Evolutionary conservation across 2,329 filamentous ascomycete species (phyloP).

Genomic region (Aureobasidium sp.): DNA sequence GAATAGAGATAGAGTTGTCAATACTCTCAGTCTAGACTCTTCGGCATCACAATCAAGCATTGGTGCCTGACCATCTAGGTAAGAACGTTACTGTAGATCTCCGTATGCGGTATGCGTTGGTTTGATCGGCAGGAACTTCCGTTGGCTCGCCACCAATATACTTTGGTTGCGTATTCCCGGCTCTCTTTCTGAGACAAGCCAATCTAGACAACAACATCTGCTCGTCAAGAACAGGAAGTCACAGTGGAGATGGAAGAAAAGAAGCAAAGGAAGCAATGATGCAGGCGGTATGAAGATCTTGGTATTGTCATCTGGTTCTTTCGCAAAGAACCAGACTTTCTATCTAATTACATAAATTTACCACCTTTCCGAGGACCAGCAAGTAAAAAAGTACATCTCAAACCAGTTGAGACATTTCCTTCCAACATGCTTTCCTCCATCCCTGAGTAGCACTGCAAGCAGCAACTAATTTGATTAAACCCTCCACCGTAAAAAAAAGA

Average conservation of each 20-base stretch:
- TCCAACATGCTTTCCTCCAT: not conserved
- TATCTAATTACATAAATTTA: conserved; percentile 4
- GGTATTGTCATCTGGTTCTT: not conserved
- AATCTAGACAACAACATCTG: not conserved
- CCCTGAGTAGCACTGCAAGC: not conserved
- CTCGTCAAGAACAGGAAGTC: not conserved
- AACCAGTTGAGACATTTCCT: not conserved
- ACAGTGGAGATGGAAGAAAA: not conserved
- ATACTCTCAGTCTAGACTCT: not conserved
- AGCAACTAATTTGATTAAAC: not conserved
- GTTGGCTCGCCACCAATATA: not conserved
- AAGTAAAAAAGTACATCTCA: not conserved
- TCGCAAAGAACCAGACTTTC: not conserved
- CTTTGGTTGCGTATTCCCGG: not conserved
- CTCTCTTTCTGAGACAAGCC: not conserved
- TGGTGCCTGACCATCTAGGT: not conserved
- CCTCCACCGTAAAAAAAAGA: not conserved
- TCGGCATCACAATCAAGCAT: not conserved
- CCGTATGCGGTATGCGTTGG: not conserved
- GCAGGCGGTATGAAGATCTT: not conserved
- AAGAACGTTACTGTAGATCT: not conserved
- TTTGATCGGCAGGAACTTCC: conserved; percentile 1
- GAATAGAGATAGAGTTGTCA: not conserved
- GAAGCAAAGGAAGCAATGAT: not conserved
- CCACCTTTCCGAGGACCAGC: not conserved